These are phyloP conservation scores for Ramularia collo-cygni DNA, from an alignment of 2,329 filamentous ascomycete genomes.

Conservation along the genomic window DNA sequence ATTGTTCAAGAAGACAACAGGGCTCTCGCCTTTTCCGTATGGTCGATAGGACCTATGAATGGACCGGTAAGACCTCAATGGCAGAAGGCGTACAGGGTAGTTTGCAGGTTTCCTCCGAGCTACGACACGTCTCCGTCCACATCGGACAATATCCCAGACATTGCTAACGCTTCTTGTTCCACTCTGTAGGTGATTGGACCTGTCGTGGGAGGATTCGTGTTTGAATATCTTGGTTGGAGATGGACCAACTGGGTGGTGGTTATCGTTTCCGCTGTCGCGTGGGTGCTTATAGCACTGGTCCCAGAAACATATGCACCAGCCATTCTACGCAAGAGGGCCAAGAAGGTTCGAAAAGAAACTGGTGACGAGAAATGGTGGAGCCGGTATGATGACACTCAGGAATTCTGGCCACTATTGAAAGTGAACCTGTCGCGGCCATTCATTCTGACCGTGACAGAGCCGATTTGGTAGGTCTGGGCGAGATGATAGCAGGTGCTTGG, in stretches of 20 bases:
- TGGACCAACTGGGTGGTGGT: conserved; percentile 80
- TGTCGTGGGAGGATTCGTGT: conserved; percentile 75
- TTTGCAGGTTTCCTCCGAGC: too few relatives aligned
- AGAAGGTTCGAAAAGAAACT: conserved; percentile 57
- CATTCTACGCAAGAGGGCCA: conserved; percentile 61
- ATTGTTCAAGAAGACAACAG: conserved; percentile 74
- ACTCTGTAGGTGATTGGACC: conserved; percentile 56
- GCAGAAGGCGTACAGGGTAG: too few relatives aligned
- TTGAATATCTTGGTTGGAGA: conserved; percentile 72
- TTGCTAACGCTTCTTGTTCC: too few relatives aligned
- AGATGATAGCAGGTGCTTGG: too few relatives aligned
- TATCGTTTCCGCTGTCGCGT: conserved; percentile 60
- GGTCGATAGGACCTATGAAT: conserved; percentile 78
- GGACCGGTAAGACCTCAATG: too few relatives aligned
- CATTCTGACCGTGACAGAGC: conserved; percentile 69
- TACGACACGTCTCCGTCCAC: too few relatives aligned
- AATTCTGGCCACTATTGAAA: conserved; percentile 61
- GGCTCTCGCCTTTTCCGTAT: conserved; percentile 75
- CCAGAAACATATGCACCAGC: conserved; percentile 72
- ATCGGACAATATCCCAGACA: too few relatives aligned
- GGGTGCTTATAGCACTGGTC: conserved; percentile 52
- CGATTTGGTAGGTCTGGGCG: conserved; percentile 59
- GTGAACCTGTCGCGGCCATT: conserved; percentile 73
- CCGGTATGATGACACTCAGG: conserved; percentile 66
- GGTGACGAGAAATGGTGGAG: conserved; percentile 70